Evolutionary conservation across 106 monocot genomes (phyloP).

Genomic region (Acorus calamus): DNA sequence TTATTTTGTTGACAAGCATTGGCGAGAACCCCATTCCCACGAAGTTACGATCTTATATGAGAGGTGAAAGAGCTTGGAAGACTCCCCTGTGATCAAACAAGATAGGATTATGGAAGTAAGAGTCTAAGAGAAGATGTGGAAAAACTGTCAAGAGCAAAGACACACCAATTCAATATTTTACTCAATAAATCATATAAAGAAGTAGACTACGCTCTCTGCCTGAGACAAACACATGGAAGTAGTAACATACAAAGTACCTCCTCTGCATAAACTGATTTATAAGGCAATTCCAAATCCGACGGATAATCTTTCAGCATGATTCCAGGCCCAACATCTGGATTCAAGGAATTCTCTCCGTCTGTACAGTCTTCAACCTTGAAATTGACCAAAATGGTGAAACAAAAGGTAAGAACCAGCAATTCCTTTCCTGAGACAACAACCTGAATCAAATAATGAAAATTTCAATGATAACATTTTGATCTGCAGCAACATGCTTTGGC

Average conservation of each 20-base stretch:
- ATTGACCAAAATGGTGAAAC: no score
- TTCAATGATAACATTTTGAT: no score
- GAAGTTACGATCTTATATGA: conserved; percentile 45
- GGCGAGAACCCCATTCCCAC: conserved; percentile 74
- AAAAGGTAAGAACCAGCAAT: no score
- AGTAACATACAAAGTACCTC: conserved; percentile 10
- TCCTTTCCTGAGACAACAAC: no score
- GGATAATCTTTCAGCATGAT: neutral
- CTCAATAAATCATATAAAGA: no score
- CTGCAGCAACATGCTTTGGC: no score
- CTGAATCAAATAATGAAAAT: no score
- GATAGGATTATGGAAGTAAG: neutral
- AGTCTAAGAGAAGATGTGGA: no score
- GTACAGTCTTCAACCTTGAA: conserved; percentile 14
- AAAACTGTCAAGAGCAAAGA: neutral
- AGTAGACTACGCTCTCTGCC: no score
- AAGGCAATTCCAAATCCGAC: conserved; percentile 1
- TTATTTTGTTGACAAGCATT: conserved; percentile 60
- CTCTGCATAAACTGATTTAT: conserved; percentile 3
- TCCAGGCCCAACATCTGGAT: conserved; percentile 1
- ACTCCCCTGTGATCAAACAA: conserved; percentile 26
- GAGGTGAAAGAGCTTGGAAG: conserved; percentile 35
- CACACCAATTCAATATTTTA: no score
- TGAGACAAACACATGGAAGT: no score
- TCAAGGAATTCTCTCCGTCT: neutral